phyloP scores from a whole-genome alignment of 805 yeast species.

The Sungouiozyma intestinalis region DNA sequence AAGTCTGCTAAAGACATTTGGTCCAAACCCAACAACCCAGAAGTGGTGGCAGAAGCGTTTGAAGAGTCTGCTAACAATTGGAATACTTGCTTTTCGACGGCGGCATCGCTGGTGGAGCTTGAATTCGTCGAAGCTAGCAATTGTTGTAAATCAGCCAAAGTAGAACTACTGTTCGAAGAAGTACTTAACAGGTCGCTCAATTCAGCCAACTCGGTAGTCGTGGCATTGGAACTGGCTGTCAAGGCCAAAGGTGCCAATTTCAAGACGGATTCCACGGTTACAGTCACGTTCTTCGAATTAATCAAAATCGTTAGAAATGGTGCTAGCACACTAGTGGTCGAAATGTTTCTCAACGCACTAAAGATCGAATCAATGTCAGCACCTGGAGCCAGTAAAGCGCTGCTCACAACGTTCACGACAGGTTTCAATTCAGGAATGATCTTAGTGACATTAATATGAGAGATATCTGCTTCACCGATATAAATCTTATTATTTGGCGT shows the following conservation, averaged over 20 bases:
- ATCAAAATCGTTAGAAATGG: constrained; percentile 24
- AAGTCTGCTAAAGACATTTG: constrained; percentile 16
- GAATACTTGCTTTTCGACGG: constrained; percentile 12
- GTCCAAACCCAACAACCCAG: constrained; percentile 17
- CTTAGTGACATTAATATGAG: constrained; percentile 26
- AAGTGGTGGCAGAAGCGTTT: constrained; percentile 18
- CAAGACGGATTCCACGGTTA: constrained; percentile 19
- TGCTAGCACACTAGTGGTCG: constrained; percentile 19
- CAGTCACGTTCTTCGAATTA: constrained; percentile 14
- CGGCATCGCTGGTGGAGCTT: constrained; percentile 7
- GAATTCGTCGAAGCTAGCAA: constrained; percentile 8
- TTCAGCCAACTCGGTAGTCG: constrained; percentile 9
- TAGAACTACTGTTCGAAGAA: constrained; percentile 16
- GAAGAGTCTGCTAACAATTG: constrained; percentile 15
- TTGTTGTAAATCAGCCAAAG: constrained; percentile 10
- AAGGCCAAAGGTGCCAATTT: constrained; percentile 22
- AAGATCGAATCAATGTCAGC: constrained; percentile 13
- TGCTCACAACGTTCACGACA: constrained; percentile 19
- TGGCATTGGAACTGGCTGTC: constrained; percentile 8
- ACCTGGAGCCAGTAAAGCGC: constrained; percentile 19
- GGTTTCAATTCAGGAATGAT: constrained; percentile 24
- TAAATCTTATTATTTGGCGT: constrained; percentile 23
- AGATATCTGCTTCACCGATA: constrained; percentile 26
- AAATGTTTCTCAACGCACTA: constrained; percentile 16
- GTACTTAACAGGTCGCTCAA: constrained; percentile 12